Percentiles rank a stretch among this genome's conserved stretches.
Evolutionary conservation across 257 asterid species (phyloP).

Genomic region (Asclepias syriaca): DNA sequence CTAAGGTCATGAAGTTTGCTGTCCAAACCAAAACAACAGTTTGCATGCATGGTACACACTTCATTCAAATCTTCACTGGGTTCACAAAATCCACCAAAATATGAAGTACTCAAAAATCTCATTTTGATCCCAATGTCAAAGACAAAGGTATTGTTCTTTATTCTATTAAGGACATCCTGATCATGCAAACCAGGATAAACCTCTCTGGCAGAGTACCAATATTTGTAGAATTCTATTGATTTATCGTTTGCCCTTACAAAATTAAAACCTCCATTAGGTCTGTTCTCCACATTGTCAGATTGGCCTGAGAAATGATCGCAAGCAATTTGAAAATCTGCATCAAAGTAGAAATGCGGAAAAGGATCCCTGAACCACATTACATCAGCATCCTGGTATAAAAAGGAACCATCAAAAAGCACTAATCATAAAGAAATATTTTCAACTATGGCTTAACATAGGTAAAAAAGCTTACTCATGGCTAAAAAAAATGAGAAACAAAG

Average conservation of each 20-base stretch:
- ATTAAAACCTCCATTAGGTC: conserved; percentile 67
- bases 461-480: background rate
- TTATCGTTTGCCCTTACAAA: conserved; percentile 53
- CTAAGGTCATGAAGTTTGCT: conserved; percentile 73
- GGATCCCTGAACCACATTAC: conserved; percentile 74
- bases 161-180: conserved; percentile 65
- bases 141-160: conserved; percentile 42
- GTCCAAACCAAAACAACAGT: conserved; percentile 62
- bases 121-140: conserved; percentile 40
- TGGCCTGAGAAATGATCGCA: conserved; percentile 61
- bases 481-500: background rate
- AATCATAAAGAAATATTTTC: conserved; percentile 7
- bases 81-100: conserved; percentile 76
- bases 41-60: conserved; percentile 79
- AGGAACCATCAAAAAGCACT: conserved; percentile 14
- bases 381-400: conserved; percentile 52
- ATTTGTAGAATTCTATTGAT: conserved; percentile 66
- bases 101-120: conserved; percentile 56
- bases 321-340: conserved; percentile 66
- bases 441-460: background rate
- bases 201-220: conserved; percentile 54
- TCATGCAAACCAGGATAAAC: conserved; percentile 58
- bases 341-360: conserved; percentile 44
- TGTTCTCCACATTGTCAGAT: conserved; percentile 38
- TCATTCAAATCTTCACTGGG: conserved; percentile 56